Base-by-base conservation (phyloP, 306 rosid species). In the Astragalus membranaceus region DNA sequence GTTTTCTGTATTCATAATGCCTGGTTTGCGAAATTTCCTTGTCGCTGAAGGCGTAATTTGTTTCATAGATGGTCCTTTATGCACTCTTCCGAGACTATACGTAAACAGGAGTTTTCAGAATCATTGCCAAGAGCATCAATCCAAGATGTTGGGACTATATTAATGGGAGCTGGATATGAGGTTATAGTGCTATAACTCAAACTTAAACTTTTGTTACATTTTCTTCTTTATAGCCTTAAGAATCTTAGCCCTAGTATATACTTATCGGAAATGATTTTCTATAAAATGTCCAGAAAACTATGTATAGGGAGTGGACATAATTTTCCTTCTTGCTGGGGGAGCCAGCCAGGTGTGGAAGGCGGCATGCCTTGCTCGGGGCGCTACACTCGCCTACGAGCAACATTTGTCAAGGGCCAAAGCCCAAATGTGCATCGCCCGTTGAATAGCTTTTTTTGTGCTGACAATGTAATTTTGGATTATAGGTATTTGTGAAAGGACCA, bases 141-240 rank as follows among this genome's bases (percentile, higher is more conserved):
- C 56, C 78, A 85, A 83, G 97, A 94, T 80, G 84, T 94, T 60
- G 98, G 96, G 57, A 85, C 88, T 32, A 41, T 88, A 80, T 72
- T 94, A 43, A 91, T 91, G 97, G 99, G 97, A 84, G 82, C 95
- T 30, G 99, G 97, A 87, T 94, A 94, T 66, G 97, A 94, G 97
- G 99, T 88, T 64, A 61, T 66, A 20, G 30, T 64, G 62, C 71
- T 48, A 42, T 42, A 8, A 44, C 72, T 48, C 67, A 32, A 68
- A 66, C 69, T 72, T 43, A 49, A 2, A 74, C 44, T 64, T 17
- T 67, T 87, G 30, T 33, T 56, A 69, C 1, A 35, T 44, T 64
- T 14, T 53, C 26, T 69, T 52, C 64, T 47, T 26, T 29, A 16
- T 57, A 23, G 35, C 36, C 69, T 64, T 69, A 29, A 47, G 23